Conservation (phyloP, 116 monocot species). For the Iris pallida region DNA sequence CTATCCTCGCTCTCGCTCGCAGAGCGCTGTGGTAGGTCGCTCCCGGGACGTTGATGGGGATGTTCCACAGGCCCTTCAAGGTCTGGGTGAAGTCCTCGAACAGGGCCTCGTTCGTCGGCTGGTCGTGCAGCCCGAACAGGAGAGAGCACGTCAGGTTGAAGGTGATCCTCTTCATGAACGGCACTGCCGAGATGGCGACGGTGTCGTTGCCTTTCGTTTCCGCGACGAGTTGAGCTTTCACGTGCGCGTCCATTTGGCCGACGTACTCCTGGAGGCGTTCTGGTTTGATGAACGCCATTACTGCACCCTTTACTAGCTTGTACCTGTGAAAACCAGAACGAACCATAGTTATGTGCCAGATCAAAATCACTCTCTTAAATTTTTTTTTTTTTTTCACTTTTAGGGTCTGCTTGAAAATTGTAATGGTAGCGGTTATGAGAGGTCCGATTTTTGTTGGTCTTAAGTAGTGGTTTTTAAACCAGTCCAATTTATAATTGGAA, state of each 20-base stretch:
- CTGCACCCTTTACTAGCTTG: slow-evolving; percentile 4
- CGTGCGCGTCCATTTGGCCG: slow-evolving; percentile 1
- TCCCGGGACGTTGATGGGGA: slow-evolving; percentile 7
- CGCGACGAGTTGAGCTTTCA: background rate
- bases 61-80: slow-evolving; percentile 10
- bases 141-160: slow-evolving; percentile 6
- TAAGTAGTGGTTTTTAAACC: too few species aligned
- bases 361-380: background rate
- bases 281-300: background rate
- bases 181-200: background rate
- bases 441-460: too few species aligned
- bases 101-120: background rate
- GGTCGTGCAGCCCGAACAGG: background rate
- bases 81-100: background rate
- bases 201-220: background rate
- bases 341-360: background rate
- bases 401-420: too few species aligned
- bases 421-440: too few species aligned
- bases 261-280: slow-evolving; percentile 5
- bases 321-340: slow-evolving; percentile 1
- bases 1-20: background rate
- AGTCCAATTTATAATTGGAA: too few species aligned
- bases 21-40: slow-evolving; percentile 2
- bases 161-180: background rate
- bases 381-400: too few species aligned